These are phyloP conservation scores for Grigorovia jiainica DNA, from an alignment of 805 yeast genomes.

Conservation along the genomic window DNA sequence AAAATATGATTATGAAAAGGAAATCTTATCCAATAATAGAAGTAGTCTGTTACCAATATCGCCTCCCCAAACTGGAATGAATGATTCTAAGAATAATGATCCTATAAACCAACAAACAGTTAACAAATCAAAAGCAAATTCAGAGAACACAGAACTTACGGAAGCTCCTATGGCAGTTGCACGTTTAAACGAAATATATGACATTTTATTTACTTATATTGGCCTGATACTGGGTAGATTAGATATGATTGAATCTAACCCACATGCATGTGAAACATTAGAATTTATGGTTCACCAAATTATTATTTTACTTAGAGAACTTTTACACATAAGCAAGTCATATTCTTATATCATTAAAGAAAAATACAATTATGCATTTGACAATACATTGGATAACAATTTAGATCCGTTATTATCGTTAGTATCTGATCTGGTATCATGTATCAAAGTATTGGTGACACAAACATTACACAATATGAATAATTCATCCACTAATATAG, in stretches of 20 bases:
- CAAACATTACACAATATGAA: constrained; percentile 38
- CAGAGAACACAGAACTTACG: constrained; percentile 23
- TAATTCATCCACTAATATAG: background rate
- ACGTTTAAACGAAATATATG: constrained; percentile 56
- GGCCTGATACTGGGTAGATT: constrained; percentile 65
- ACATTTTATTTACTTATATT: constrained; percentile 49
- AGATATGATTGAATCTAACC: constrained; percentile 67
- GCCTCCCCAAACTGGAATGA: background rate
- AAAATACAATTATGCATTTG: constrained; percentile 22
- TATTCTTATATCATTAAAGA: constrained; percentile 30
- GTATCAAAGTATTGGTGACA: constrained; percentile 54
- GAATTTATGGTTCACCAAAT: constrained; percentile 63
- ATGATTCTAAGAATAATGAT: background rate
- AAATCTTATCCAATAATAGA: constrained; percentile 23
- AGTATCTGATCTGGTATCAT: constrained; percentile 55
- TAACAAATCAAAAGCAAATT: background rate
- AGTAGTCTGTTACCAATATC: background rate
- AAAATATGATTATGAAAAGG: constrained; percentile 36
- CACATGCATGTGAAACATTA: constrained; percentile 56
- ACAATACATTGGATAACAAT: constrained; percentile 30
- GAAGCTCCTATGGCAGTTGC: constrained; percentile 53
- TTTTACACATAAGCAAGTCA: constrained; percentile 48
- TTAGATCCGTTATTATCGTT: constrained; percentile 50
- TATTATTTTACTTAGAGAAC: constrained; percentile 52
- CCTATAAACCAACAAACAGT: background rate